phyloP scores from a whole-genome alignment of 176 grass and related monocot genomes.

The sorghum (Sorghum bicolor) region DNA sequence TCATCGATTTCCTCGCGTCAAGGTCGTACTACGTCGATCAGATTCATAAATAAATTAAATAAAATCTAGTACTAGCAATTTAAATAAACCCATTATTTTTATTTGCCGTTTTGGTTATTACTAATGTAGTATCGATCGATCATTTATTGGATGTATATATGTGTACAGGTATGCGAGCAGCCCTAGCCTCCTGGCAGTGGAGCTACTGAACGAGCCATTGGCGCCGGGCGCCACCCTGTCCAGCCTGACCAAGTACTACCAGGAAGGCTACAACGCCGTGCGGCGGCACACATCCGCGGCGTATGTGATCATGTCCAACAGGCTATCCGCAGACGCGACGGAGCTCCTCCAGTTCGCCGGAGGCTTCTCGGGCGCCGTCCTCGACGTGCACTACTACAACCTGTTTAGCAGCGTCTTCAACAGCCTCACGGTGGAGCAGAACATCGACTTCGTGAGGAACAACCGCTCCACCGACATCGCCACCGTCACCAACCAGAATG shows the following conservation, averaged over 20 bases:
- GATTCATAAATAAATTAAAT: too few species aligned
- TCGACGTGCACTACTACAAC: constrained; percentile 72
- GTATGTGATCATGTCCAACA: constrained; percentile 73
- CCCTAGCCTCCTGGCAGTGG: constrained; percentile 50
- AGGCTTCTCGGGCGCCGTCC: constrained; percentile 10
- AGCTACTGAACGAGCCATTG: constrained; percentile 65
- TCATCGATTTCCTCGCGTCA: constrained; percentile 45
- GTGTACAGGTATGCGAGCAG: constrained; percentile 30
- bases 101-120: too few species aligned
- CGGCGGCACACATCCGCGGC: constrained; percentile 46
- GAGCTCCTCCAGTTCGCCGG: constrained; percentile 51
- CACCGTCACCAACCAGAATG: constrained; percentile 18
- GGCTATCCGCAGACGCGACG: constrained; percentile 24
- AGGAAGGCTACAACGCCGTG: constrained; percentile 54
- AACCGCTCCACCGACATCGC: constrained; percentile 19
- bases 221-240: constrained; percentile 37
- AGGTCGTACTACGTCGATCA: not conserved
- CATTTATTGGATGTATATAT: too few species aligned
- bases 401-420: constrained; percentile 26
- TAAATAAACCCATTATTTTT: too few species aligned
- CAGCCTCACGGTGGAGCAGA: constrained; percentile 46
- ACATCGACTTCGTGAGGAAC: constrained; percentile 45
- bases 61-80: too few species aligned
- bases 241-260: constrained; percentile 60
- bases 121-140: too few species aligned